Evolutionary conservation across 1,284 basidiomycete genomes (phyloP), one percentile per base, ranked within the genome.

Genomic region (Schizophyllum commune): DNA sequence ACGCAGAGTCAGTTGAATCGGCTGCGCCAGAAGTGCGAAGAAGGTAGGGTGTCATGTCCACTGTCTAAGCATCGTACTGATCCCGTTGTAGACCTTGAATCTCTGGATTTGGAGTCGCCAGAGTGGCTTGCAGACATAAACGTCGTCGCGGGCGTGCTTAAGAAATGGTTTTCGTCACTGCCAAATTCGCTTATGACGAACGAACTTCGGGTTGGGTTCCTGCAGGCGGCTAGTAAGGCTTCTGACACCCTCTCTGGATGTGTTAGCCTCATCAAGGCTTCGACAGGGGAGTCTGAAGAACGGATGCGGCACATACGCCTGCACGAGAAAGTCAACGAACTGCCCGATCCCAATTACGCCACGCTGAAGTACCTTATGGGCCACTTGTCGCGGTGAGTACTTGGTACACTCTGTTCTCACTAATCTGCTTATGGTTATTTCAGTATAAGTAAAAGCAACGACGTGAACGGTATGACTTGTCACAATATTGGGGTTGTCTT

Each of bases 341-440:
- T 99, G 58, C 97, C 96, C 3, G 96, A 99, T 75, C 85, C 97
- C 13, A 98, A 99, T 74, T 99, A 99, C 70, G 94, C 97, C 0
- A 98, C 96, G 1, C 80, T 99, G 60, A 98, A 98, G 73, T 98
- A 85, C 73, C 90, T 99, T 71, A 84, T 99, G 83, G 94, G 91
- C 9, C 96, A 99, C 76, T 76, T 99, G 63, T 83, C 98, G 77
- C 86, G 83, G 92, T 94, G 66, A 64, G 80, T 74, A 11, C 34
- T 34, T 51, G 4, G 56, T 17, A n/a, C 22, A n/a, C 1, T 32
- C 56, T 32, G 7, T 58, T n/a, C 57, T 21, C 54, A 20, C 51
- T 13, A n/a, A 22, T 58, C 53, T 58, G 17, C 56, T 61, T 63
- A 20, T 51, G 54, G 27, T 56, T 15, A 60, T 58, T 11, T 9